Base-by-base conservation (phyloP, 257 asterid species). In the Plantago major region DNA sequence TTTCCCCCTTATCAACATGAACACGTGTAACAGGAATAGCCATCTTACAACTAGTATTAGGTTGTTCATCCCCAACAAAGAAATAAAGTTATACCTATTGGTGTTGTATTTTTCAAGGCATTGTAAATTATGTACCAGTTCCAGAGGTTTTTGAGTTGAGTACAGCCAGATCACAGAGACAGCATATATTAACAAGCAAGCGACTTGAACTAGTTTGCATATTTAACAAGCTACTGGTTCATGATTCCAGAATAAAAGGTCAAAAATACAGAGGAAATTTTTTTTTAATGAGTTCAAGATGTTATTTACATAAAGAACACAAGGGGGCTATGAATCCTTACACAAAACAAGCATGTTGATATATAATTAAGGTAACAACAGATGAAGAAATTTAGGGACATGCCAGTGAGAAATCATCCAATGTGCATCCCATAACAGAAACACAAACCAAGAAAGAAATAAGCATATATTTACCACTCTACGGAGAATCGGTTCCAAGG, bases 401-500 rank as follows among this genome's bases (percentile, higher is more conserved):
- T 22, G 43, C 7, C 46, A 16, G n/a, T 42, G 54, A 11, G 11
- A 51, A 14, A 46, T 45, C 42, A n/a, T 33, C n/a, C 48, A 33
- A 10, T 42, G 17, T 19, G 50, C 10, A 33, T 33, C 56, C 33
- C 15, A 40, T 13, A 19, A 42, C 18, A 16, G 46, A 50, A 30
- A 67, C 28, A 48, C 33, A 52, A 9, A 19, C 7, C 7, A 19
- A 19, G 28, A 52, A 48, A 48, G 9, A 48, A 1, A 49, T 49
- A 18, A 0, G 22, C 17, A 15, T 42, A 64, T 70, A 83, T 49
- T 80, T 92, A 92, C 99, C 84, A 92, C 97, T 89, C 96, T 89
- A 45, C 97, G 91, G 40, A 92, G 94, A 74, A 92, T 84, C 43
- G 97, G 99, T 71, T 92, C 97, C 65, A 92, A 69, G 26, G 99